These are phyloP conservation scores for Saccharomycopsis malanga DNA, from an alignment of 805 yeast genomes.

Conservation along the genomic window DNA sequence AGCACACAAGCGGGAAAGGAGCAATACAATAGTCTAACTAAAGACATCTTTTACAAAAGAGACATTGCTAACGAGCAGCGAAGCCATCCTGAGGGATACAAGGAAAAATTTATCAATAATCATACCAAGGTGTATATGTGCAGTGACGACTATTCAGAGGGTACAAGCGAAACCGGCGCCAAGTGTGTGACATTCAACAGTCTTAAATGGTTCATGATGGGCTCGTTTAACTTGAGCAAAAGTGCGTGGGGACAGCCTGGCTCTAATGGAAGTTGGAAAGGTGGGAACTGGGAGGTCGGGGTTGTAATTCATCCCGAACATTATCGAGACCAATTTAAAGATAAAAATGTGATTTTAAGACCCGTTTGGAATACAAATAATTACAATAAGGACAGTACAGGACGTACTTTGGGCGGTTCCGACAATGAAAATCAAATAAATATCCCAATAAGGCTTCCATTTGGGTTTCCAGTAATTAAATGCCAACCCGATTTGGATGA, in stretches of 20 bases:
- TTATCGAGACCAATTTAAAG: constrained; percentile 5
- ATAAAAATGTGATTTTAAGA: constrained; percentile 2
- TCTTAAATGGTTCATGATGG: constrained; percentile 18
- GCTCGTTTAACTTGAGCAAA: constrained; percentile 19
- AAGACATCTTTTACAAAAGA: constrained; percentile 11
- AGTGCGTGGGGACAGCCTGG: constrained; percentile 21
- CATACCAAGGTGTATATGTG: constrained; percentile 18
- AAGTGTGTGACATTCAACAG: constrained; percentile 3
- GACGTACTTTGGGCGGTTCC: no score
- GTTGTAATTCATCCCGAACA: constrained; percentile 17
- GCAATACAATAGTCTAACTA: constrained; percentile 3
- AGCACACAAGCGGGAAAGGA: constrained; percentile 3
- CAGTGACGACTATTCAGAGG: constrained; percentile 4
- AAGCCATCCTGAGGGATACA: not conserved
- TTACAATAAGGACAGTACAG: not conserved
- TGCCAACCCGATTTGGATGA: not conserved
- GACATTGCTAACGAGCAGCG: constrained; percentile 11
- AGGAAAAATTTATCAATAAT: constrained; percentile 10
- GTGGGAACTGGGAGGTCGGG: constrained; percentile 21
- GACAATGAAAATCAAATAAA: not conserved
- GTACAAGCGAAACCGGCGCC: not conserved
- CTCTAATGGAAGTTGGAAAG: not conserved
- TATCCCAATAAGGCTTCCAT: constrained; percentile 18
- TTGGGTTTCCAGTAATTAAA: constrained; percentile 15
- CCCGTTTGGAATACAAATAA: constrained; percentile 18